A percentile compares a stretch with the other conserved stretches of the same genome.
Conservation (phyloP, 148 eudicot genomes). For the Camellia sinensis region DNA sequence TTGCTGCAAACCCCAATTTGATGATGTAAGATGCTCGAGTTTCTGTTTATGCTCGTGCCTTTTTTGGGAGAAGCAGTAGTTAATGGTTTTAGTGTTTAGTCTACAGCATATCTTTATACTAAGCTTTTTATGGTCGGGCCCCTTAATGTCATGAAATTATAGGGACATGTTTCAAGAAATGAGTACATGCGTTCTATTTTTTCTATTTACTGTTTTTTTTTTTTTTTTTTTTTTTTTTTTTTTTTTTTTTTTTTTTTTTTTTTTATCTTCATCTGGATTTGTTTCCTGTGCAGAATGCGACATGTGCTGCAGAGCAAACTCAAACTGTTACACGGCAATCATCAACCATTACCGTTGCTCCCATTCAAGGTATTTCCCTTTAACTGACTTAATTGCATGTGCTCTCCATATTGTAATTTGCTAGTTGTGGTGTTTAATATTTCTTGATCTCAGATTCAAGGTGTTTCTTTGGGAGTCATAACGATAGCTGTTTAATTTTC, state of each 20-base stretch:
- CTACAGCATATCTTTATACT: too few relatives aligned
- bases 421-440: background rate
- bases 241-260: background rate
- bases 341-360: slow-evolving; percentile 52
- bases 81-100: background rate
- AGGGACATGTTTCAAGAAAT: background rate
- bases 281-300: slow-evolving; percentile 41
- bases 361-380: slow-evolving; percentile 35
- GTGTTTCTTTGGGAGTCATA: too few relatives aligned
- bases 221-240: background rate
- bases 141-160: background rate
- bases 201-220: background rate
- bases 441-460: too few relatives aligned
- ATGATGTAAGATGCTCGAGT: background rate
- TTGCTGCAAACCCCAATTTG: background rate
- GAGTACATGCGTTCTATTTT: background rate
- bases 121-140: background rate
- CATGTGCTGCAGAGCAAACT: slow-evolving; percentile 49
- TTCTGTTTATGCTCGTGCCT: background rate
- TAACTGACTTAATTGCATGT: background rate
- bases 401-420: background rate
- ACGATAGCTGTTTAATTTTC: too few relatives aligned
- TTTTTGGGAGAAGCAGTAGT: background rate
- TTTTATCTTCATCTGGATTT: slow-evolving; percentile 8
- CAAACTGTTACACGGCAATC: slow-evolving; percentile 48